A percentile compares a stretch with the other conserved stretches of the same genome.
Conservation (phyloP, 257 asterid species). For the Fraxinus anomala region DNA sequence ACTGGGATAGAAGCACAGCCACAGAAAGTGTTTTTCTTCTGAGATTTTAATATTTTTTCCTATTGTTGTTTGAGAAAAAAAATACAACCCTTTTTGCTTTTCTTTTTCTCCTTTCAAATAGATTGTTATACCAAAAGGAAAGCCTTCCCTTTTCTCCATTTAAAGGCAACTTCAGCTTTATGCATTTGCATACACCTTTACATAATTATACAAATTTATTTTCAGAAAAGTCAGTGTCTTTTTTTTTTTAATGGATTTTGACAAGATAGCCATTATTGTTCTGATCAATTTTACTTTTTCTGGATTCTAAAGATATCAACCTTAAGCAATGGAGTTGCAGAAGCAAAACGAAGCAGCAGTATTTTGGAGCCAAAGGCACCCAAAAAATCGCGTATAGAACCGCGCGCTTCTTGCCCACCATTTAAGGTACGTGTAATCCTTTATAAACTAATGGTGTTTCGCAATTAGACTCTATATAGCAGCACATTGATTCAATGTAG, state of each 20-base stretch:
- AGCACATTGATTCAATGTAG: no score
- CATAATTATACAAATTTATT: not conserved
- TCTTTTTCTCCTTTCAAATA: conserved; percentile 24
- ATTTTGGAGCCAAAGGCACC: conserved; percentile 52
- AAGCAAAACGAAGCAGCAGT: conserved; percentile 48
- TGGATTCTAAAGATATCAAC: conserved; percentile 41
- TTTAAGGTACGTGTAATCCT: conserved; percentile 52
- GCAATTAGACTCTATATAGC: no score
- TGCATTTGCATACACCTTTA: conserved; percentile 25
- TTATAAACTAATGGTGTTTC: no score
- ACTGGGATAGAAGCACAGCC: not conserved
- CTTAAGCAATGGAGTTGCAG: conserved; percentile 44
- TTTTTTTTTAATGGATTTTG: conserved; percentile 20
- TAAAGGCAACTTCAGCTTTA: conserved; percentile 68
- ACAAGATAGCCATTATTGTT: conserved; percentile 36
- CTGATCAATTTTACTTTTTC: conserved; percentile 11
- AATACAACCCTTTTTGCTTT: not conserved
- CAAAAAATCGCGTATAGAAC: conserved; percentile 55
- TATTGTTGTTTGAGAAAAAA: not conserved
- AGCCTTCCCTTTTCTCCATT: conserved; percentile 39
- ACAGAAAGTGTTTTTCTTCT: not conserved
- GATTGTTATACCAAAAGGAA: conserved; percentile 26
- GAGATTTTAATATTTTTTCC: not conserved
- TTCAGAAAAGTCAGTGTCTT: not conserved
- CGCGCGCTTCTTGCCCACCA: conserved; percentile 80